Base-by-base conservation (phyloP, 768 basidiomycete species). In the Neoboletus magnificus region DNA sequence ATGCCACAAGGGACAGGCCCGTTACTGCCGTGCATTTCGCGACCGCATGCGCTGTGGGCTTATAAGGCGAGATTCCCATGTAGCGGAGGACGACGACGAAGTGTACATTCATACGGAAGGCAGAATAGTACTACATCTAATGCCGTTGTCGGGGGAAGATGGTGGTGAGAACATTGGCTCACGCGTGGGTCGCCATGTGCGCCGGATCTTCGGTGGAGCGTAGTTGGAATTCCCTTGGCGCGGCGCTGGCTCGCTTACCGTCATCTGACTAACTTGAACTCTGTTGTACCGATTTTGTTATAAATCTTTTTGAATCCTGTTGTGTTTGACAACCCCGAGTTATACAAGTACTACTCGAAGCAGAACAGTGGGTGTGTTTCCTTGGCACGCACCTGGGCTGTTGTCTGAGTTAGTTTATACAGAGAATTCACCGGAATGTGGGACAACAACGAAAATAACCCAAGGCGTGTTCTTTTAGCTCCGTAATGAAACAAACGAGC, bases 101-200 rank as follows among this genome's bases (percentile, higher is more conserved):
- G 57, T 71, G 4, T 57, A 53, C 10, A 67, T 72, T 50, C 65
- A 72, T 16, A 55, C 67, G 32, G 58, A 63, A n/a, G 71, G 71
- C 3, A 66, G 49, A 23, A 57, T 66, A 6, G 48, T 59, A 29
- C 39, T 72, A 10, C 57, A 56, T 20, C 45, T 72, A 25, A 63
- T 59, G 56, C 30, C 55, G 20, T 30, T 46, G 39, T 51, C 48
- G 50, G 35, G 46, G 29, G 54, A 50, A 35, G 51, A 58, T 42
- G 55, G 59, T 4, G 42, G 15, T 29, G 56, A 37, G 45, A 60
- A 60, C 23, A 29, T 58, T 23, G 51, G 66, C 30, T 62, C 61
- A 8, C 67, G 63, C 37, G 60, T 72, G 55, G 60, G 64, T 55
- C 58, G 57, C 58, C 68, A 62, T 55, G 67, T 71, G 61, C 60